A percentile compares a stretch with the other conserved stretches of the same genome.
Evolutionary conservation across 2,329 filamentous ascomycete species (phyloP).

Genomic region (Sclerotinia spermophila): DNA sequence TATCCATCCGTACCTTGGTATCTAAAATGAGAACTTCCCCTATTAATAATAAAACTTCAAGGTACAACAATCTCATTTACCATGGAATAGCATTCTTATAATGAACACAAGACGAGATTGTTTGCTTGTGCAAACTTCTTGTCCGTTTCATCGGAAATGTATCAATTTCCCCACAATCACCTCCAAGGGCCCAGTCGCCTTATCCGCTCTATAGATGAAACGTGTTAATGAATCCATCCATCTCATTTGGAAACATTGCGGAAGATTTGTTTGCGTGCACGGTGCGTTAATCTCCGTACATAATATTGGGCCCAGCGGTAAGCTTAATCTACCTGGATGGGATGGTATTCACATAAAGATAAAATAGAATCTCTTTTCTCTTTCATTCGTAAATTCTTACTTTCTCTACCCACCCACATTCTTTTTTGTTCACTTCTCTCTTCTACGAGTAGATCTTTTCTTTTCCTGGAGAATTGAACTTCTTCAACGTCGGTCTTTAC

Average conservation of each 20-base stretch:
- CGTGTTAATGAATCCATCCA: neutral
- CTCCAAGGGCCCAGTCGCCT: neutral
- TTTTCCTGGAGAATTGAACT: neutral
- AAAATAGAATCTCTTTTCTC: neutral
- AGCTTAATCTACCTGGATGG: too few relatives aligned
- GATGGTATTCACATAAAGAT: neutral
- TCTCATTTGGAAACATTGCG: neutral
- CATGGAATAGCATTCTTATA: neutral
- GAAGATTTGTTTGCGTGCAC: neutral
- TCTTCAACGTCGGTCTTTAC: constrained; percentile 15
- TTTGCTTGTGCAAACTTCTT: too few relatives aligned
- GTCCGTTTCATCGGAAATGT: neutral
- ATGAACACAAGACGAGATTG: neutral
- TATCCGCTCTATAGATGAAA: neutral
- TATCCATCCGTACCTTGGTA: too few relatives aligned
- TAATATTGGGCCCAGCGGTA: neutral
- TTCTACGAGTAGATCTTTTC: neutral
- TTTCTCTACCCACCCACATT: neutral
- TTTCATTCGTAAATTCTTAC: neutral
- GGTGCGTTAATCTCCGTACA: constrained; percentile 11
- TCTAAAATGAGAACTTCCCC: neutral
- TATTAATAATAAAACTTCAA: neutral
- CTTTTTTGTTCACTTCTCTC: constrained; percentile 7
- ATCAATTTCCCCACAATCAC: neutral
- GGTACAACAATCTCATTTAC: neutral